Base-by-base conservation (phyloP, 768 basidiomycete species). In the Hygrophoropsis aurantiaca region DNA sequence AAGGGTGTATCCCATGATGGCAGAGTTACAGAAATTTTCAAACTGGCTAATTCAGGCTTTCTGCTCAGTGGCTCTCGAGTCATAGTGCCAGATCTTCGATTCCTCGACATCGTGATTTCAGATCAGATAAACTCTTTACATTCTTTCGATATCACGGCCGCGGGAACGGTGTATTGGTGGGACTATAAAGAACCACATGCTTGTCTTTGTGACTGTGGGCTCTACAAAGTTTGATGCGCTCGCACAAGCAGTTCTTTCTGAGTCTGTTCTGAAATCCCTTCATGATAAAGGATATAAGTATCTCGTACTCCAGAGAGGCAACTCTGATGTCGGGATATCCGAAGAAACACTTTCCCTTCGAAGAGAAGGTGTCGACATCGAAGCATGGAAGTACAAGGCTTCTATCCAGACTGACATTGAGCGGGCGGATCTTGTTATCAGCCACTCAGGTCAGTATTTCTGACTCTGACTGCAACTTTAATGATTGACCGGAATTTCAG, bases 151-250 rank as follows among this genome's bases (percentile, higher is more conserved):
- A n/a, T n/a, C n/a, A n/a, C n/a, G n/a, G n/a, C n/a, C n/a, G n/a
- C n/a, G n/a, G n/a, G n/a, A n/a, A n/a, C n/a, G n/a, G n/a, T n/a
- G n/a, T n/a, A n/a, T n/a, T n/a, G n/a, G n/a, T n/a, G n/a, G n/a
- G n/a, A n/a, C n/a, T n/a, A n/a, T n/a, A n/a, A n/a, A 4, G 2
- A 7, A 16, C 23, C 21, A 5, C 21, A 65, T 67, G 64, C 54
- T 64, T 51, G 76, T 74, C 42, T 84, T 97, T 66, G 77, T 92
- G 52, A 94, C 94, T 3, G 87, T 97, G 47, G 94, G 94, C 49
- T 94, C 94, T 18, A 95, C 93, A 16, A 74, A 76, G 58, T 97
- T 95, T 70, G 85, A 93, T 64, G 63, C 73, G 11, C 80, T 97
- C 53, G 79, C 90, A 44, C 69, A 82, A 51, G 63, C 74, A 18